Percentiles rank a stretch among this genome's conserved stretches.
phyloP scores from a whole-genome alignment of 768 basidiomycete species.

The Suillus luteus region DNA sequence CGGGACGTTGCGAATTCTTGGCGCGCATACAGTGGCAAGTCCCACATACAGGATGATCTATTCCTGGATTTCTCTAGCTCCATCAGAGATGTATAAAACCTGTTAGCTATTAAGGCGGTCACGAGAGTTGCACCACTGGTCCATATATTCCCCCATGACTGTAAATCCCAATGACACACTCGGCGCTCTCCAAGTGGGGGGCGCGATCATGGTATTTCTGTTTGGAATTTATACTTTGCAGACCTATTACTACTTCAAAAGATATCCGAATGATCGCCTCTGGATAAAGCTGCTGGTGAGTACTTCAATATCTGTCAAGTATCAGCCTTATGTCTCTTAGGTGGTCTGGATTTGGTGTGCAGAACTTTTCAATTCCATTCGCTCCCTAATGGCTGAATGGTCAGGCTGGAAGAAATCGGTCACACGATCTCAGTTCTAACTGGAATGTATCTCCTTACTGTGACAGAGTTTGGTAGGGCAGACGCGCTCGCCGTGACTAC shows the following conservation, averaged over 20 bases:
- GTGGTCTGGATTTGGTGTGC: slow-evolving; percentile 11
- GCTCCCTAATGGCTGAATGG: not conserved
- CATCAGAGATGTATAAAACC: not conserved
- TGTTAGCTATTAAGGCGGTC: not conserved
- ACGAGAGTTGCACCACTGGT: not conserved
- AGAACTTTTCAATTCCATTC: not conserved
- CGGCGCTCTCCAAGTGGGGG: slow-evolving; percentile 32
- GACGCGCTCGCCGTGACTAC: slow-evolving; percentile 19
- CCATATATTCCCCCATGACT: not conserved
- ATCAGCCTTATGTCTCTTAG: slow-evolving; percentile 13
- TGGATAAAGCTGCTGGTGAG: slow-evolving; percentile 24
- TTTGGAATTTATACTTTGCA: slow-evolving; percentile 31
- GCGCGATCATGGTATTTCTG: slow-evolving; percentile 24
- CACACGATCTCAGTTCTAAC: slow-evolving; percentile 26
- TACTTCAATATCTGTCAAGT: slow-evolving; percentile 3
- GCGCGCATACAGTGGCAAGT: not conserved
- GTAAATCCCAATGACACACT: not conserved
- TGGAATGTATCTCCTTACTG: slow-evolving; percentile 26
- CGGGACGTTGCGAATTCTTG: not conserved
- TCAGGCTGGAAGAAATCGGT: slow-evolving; percentile 21
- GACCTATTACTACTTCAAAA: slow-evolving; percentile 24
- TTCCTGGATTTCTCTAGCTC: not conserved
- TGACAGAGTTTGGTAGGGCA: slow-evolving; percentile 24
- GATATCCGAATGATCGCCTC: slow-evolving; percentile 23
- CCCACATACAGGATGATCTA: not conserved